Percentiles rank a stretch among this genome's conserved stretches.
Conservation (phyloP, 495 filamentous ascomycete genomes). For the Apiosordaria backusii region DNA sequence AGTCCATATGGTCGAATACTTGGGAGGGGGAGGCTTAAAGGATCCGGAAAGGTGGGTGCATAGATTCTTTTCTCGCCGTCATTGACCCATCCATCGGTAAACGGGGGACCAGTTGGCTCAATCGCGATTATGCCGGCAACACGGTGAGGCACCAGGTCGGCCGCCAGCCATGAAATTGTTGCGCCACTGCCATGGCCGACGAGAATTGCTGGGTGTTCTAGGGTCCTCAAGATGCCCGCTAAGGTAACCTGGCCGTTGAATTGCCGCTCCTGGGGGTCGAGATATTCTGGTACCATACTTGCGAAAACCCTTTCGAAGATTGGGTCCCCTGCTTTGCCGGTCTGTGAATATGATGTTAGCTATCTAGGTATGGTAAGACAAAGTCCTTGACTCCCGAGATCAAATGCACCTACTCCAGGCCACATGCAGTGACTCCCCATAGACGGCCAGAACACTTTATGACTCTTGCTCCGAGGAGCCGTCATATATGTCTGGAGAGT, state of each 20-base stretch:
- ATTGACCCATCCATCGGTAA: constrained; percentile 19
- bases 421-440: background rate
- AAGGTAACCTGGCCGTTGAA: constrained; percentile 45
- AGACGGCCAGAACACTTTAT: background rate
- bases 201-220: constrained; percentile 46
- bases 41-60: background rate
- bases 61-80: background rate
- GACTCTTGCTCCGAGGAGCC: too few relatives aligned
- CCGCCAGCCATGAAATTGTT: constrained; percentile 47
- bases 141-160: constrained; percentile 44
- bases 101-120: constrained; percentile 55
- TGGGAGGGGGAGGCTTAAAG: background rate
- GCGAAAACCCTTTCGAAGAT: constrained; percentile 32
- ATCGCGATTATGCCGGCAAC: constrained; percentile 49
- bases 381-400: too few relatives aligned
- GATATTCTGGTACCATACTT: background rate
- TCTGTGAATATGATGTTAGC: constrained; percentile 5
- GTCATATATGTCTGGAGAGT: too few relatives aligned
- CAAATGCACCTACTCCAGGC: too few relatives aligned
- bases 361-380: background rate
- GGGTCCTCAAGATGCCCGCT: constrained; percentile 30
- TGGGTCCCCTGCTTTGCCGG: constrained; percentile 45
- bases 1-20: background rate
- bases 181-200: constrained; percentile 54
- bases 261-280: constrained; percentile 39